Percentiles rank a stretch among this genome's conserved stretches.
These are phyloP conservation scores for Bocquillonia castaneifolia DNA, from an alignment of 441 rosid species.

Conservation along the genomic window DNA sequence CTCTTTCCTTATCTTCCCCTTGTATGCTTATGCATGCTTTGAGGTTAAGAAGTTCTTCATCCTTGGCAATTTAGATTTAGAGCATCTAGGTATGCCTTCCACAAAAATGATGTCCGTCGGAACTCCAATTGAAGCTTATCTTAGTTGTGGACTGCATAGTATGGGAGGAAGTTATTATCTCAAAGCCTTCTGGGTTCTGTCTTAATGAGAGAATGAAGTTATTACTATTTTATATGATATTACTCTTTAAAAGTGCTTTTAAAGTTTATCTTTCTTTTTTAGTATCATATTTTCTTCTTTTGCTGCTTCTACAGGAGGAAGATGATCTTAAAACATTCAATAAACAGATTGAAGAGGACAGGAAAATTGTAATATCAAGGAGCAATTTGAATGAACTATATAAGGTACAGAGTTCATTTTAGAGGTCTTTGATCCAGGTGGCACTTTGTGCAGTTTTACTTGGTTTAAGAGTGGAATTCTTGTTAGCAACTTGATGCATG, in stretches of 20 bases:
- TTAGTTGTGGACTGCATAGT: not conserved
- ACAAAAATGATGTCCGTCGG: not conserved
- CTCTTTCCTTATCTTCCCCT: not conserved
- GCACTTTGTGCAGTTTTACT: not conserved
- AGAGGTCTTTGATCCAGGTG: constrained; percentile 11
- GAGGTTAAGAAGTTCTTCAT: not conserved
- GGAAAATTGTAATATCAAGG: constrained; percentile 72
- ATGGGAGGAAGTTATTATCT: not conserved
- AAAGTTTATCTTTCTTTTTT: not conserved
- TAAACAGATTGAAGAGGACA: constrained; percentile 89
- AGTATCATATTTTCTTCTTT: not conserved
- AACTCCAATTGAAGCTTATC: constrained; percentile 1
- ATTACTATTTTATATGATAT: not conserved
- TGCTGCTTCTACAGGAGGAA: constrained; percentile 57
- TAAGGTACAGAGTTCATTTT: constrained; percentile 47
- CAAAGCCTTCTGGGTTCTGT: not conserved
- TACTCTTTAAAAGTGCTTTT: not conserved
- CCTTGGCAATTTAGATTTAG: not conserved
- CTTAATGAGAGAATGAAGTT: not conserved
- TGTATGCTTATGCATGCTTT: not conserved
- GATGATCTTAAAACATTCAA: constrained; percentile 61
- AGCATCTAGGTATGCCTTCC: not conserved
- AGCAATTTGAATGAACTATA: constrained; percentile 81
- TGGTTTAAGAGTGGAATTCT: not conserved
- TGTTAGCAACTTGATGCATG: constrained; percentile 1